Evolutionary conservation across 805 yeast species (phyloP), one percentile per base, ranked within the genome.

Genomic region (Myxozyma sirexii): DNA sequence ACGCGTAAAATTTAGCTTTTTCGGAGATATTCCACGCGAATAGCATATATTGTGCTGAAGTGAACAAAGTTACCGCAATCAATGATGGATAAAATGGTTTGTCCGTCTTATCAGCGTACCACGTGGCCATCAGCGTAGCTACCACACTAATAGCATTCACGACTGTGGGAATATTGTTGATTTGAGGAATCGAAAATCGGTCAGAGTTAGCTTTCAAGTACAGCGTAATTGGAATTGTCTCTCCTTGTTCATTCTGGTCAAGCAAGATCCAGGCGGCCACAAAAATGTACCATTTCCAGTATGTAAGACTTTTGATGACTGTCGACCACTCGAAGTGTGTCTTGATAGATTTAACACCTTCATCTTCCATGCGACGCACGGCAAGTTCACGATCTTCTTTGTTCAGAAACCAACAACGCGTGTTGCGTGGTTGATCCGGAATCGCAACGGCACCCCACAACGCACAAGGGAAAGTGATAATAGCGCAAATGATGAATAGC

Each of bases 401-500:
- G 23, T 63, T 69, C 46, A 77, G 68, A 73, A 77, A 74, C 59
- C 69, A 63, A 19, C 68, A 66, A 35, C 71, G 52, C 12, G 65
- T 67, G 23, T 71, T 68, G 21, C 66, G 81, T 72, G 77, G 88
- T 21, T 86, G 82, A 44, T 83, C 85, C 4, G 86, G 86, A 52
- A 82, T 75, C 3, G 76, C 70, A 54, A 78, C 74, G 60, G 75
- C 71, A 0, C 80, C 80, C 10, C 68, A 42, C 2, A 77, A 15
- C 0, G 79, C 80, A 17, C 76, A 71, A 2, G 73, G 75, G 19
- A 76, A 64, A 3, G 76, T 71, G 48, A 78, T 70, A 56, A 84
- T 73, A 24, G 88, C 86, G 70, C 86, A 88, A 56, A 85, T 78
- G 51, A 85, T 78, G 67, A 82, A 83, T 73, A 84, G 79, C 90